Base-by-base conservation (phyloP, 2,329 filamentous ascomycete species). In the Magnaporthiopsis poae region DNA sequence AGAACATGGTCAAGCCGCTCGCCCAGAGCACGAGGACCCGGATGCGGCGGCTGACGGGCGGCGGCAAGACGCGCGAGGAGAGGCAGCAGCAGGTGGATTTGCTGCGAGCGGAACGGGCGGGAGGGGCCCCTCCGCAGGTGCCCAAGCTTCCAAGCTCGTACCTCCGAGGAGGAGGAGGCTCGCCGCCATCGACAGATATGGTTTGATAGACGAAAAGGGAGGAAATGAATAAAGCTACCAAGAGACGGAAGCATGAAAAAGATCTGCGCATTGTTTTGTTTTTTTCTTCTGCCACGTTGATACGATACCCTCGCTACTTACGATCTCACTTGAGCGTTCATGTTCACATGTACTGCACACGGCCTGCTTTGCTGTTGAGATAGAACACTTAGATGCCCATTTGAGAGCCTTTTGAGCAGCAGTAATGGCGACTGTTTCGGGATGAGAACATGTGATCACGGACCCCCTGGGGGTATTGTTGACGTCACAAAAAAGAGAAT, bases 11-110 rank as follows among this genome's bases (percentile, higher is more conserved):
- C 69, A 84, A 82, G 68, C 84, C 86, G 0, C 76, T 85, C 7
- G 80, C 83, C 39, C 82, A 87, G 67, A 80, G 82, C 60, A 85
- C 86, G 18, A 78, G 85, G 56, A 83, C 80, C 15, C 82, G 86
- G 11, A 84, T 89, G 79, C 78, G 87, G 8, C 78, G 87, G 65
- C 77, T 90, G 66, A 89, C 88, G 2, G 86, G 87, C 12, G 83
- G 84, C 60, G 46, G 46, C 5, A 71, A 79, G 62, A 78, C 79
- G 1, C 74, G 78, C 21, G 78, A 80, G 52, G 75, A 75, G 27
- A 69, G 69, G 59, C 63, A 65, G 63, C 63, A n/a, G n/a, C 35
- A 63, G 25, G 33, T 62, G 9, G 62, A 63, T 63, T 27, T 52
- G 25, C 18, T 33, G 12, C 36, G 59, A 18, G 8, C 35, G 12